phyloP scores from a whole-genome alignment of 495 filamentous ascomycete species.

The Neurospora sp. region DNA sequence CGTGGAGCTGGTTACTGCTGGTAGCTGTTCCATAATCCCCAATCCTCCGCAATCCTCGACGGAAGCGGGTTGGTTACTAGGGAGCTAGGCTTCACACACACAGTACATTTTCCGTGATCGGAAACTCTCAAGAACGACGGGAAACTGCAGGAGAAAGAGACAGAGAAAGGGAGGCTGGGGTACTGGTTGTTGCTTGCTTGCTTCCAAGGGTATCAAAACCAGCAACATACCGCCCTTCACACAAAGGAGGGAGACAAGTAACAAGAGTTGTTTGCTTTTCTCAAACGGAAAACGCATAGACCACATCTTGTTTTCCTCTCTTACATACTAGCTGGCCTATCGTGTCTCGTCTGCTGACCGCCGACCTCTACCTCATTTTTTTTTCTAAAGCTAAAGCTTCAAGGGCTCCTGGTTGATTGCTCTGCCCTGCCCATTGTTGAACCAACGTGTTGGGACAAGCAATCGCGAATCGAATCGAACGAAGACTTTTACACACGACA shows the following conservation, averaged over 20 bases:
- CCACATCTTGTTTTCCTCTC: background rate
- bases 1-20: background rate
- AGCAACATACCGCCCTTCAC: background rate
- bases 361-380: background rate
- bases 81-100: too few species aligned
- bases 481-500: background rate
- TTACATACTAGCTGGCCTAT: background rate
- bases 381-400: background rate
- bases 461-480: background rate
- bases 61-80: background rate
- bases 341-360: background rate
- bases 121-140: background rate
- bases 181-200: background rate
- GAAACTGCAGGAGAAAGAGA: background rate
- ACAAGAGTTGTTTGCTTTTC: background rate
- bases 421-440: background rate
- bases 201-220: background rate
- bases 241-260: background rate
- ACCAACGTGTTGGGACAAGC: background rate
- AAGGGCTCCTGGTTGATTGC: background rate
- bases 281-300: background rate
- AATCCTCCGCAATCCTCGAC: background rate
- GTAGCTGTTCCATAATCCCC: background rate
- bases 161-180: background rate
- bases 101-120: too few species aligned